These are phyloP conservation scores for Thielaviopsis populi DNA, from an alignment of 2,329 filamentous ascomycete genomes.

Conservation along the genomic window DNA sequence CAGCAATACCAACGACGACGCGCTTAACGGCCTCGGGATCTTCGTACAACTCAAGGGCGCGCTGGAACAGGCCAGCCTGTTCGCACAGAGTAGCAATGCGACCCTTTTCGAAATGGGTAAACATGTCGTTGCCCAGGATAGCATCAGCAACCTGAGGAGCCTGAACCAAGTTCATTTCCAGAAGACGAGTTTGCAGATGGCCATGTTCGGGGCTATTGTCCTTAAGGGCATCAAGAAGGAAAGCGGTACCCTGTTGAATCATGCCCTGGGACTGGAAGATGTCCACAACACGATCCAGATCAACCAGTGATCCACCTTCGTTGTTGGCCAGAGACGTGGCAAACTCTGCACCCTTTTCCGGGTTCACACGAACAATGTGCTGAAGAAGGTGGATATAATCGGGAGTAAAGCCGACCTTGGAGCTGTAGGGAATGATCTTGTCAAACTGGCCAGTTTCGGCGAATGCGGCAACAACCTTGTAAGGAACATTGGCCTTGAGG, in stretches of 20 bases:
- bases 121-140: conserved; percentile 96
- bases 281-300: conserved; percentile 88
- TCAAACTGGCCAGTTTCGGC: conserved; percentile 95
- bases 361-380: conserved; percentile 80
- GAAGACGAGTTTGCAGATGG: conserved; percentile 77
- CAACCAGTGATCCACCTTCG: conserved; percentile 72
- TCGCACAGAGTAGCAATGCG: conserved; percentile 86
- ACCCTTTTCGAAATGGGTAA: conserved; percentile 86
- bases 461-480: conserved; percentile 90
- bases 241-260: conserved; percentile 96
- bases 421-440: conserved; percentile 84
- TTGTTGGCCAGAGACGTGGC: conserved; percentile 84
- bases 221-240: conserved; percentile 87
- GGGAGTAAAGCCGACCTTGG: conserved; percentile 75
- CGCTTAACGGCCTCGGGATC: conserved; percentile 83
- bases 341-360: conserved; percentile 90
- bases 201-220: conserved; percentile 90
- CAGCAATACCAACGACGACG: conserved; percentile 66
- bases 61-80: conserved; percentile 72
- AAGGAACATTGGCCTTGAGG: conserved; percentile 72
- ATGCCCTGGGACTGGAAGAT: conserved; percentile 97
- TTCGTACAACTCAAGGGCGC: conserved; percentile 88
- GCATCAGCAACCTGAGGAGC: conserved; percentile 96
- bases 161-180: conserved; percentile 97
- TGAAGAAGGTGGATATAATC: conserved; percentile 87